Percentiles rank a stretch among this genome's conserved stretches.
These are phyloP conservation scores for Amborella trichopoda DNA, from an alignment of 164 flowering plant species.

Conservation along the genomic window DNA sequence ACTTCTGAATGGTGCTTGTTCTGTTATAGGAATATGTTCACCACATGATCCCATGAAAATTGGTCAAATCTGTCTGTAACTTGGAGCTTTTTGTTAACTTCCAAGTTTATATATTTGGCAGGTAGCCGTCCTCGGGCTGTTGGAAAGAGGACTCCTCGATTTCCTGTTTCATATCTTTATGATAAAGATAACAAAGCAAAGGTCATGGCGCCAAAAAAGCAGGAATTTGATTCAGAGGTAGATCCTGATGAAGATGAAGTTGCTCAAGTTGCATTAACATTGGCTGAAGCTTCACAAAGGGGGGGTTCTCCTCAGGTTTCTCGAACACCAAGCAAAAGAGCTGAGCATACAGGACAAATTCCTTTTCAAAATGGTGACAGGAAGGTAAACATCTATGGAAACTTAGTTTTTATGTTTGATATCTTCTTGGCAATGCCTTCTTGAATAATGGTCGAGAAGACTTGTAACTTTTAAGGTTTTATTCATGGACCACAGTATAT, in stretches of 20 bases:
- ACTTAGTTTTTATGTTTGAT: not conserved
- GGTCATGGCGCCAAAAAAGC: slow-evolving; percentile 23
- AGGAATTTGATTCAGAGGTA: slow-evolving; percentile 23
- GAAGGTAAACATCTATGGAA: slow-evolving; percentile 35
- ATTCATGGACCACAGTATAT: slow-evolving; percentile 16
- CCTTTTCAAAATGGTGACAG: slow-evolving; percentile 31
- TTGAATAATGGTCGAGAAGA: too few species aligned
- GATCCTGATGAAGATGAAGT: slow-evolving; percentile 56
- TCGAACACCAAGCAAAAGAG: slow-evolving; percentile 34
- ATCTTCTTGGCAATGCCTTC: not conserved
- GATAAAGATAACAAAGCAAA: slow-evolving; percentile 27
- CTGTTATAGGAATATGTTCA: too few species aligned
- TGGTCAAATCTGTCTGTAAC: not conserved
- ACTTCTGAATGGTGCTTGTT: too few species aligned
- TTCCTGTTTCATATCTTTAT: slow-evolving; percentile 52
- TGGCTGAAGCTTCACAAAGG: slow-evolving; percentile 71
- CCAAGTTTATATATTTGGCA: slow-evolving; percentile 10
- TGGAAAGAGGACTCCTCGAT: slow-evolving; percentile 92
- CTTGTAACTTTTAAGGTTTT: too few species aligned
- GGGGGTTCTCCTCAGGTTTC: slow-evolving; percentile 71
- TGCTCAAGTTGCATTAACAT: slow-evolving; percentile 61
- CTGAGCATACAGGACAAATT: slow-evolving; percentile 18
- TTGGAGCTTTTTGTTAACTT: not conserved
- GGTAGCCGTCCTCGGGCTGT: slow-evolving; percentile 74
- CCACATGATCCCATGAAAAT: not conserved